A percentile compares a stretch with the other conserved stretches of the same genome.
Evolutionary conservation across 805 yeast genomes (phyloP).

Genomic region (Ogataea pilisensis): DNA sequence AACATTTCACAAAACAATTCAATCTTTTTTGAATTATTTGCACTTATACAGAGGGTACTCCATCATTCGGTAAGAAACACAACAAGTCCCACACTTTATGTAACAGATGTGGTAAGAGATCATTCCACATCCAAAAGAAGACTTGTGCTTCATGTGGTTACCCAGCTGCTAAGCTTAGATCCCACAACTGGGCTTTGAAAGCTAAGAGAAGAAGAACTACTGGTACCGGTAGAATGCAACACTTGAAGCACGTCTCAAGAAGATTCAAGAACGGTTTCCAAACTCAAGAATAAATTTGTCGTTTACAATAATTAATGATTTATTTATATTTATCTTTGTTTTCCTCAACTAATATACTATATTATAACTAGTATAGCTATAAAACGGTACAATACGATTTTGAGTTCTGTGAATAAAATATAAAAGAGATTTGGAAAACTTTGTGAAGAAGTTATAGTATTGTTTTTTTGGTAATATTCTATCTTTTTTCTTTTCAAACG

Average conservation of each 20-base stretch:
- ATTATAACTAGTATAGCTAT: no score
- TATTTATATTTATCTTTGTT: neutral
- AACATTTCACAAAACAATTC: no score
- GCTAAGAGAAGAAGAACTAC: constrained; percentile 99
- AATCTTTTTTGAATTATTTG: neutral
- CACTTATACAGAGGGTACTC: constrained; percentile 86
- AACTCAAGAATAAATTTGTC: constrained; percentile 37
- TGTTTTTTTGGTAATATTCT: no score
- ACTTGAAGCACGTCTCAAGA: constrained; percentile 96
- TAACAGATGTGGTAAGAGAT: constrained; percentile 98
- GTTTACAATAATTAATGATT: neutral
- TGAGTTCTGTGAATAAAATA: no score
- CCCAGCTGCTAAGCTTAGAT: constrained; percentile 99
- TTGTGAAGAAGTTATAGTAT: no score
- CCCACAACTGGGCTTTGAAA: constrained; percentile 98
- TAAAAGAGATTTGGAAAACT: no score
- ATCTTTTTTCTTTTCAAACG: no score
- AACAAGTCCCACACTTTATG: constrained; percentile 99
- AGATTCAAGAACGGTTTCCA: constrained; percentile 99
- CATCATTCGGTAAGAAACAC: constrained; percentile 99
- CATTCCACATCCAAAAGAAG: constrained; percentile 99
- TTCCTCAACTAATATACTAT: no score
- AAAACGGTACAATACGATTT: neutral
- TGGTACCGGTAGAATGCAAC: constrained; percentile 99
- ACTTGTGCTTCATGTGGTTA: constrained; percentile 98